Evolutionary conservation across 2,329 filamentous ascomycete species (phyloP).

Genomic region (Bipolaris gigantea): DNA sequence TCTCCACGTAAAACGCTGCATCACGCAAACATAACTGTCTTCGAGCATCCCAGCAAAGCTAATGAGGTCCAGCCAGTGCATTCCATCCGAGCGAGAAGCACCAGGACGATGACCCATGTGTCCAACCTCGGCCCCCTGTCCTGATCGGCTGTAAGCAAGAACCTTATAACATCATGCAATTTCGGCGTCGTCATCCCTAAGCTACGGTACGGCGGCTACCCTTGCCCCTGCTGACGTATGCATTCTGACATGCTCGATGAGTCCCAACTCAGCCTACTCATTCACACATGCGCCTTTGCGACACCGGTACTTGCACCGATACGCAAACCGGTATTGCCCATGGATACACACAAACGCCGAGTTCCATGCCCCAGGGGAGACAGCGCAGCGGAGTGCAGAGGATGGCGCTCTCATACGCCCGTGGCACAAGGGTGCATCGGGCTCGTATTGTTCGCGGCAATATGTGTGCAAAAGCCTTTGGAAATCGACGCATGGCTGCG

Average conservation of each 20-base stretch:
- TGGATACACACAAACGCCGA: constrained; percentile 21
- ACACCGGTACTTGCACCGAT: constrained; percentile 13
- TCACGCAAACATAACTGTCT: no score
- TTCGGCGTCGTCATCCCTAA: not conserved
- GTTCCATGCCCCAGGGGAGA: constrained; percentile 13
- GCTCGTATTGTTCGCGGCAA: constrained; percentile 17
- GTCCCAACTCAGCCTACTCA: not conserved
- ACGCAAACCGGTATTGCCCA: constrained; percentile 9
- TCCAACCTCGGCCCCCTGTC: no score
- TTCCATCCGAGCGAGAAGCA: no score
- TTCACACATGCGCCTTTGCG: constrained; percentile 6
- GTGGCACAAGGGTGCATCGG: constrained; percentile 22
- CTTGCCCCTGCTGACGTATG: not conserved
- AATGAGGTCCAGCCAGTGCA: no score
- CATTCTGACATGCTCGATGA: not conserved
- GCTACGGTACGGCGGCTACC: not conserved
- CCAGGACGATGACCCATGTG: no score
- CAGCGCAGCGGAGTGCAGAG: constrained; percentile 16
- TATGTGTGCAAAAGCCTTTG: constrained; percentile 24
- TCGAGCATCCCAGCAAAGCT: no score
- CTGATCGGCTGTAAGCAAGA: no score
- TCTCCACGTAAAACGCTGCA: no score
- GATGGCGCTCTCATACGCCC: constrained; percentile 16
- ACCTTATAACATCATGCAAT: not conserved
- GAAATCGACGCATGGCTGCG: constrained; percentile 9